These are phyloP conservation scores for Globisporangium recalcitrans DNA, from an alignment of 352 stramenopile genomes.

Conservation along the genomic window DNA sequence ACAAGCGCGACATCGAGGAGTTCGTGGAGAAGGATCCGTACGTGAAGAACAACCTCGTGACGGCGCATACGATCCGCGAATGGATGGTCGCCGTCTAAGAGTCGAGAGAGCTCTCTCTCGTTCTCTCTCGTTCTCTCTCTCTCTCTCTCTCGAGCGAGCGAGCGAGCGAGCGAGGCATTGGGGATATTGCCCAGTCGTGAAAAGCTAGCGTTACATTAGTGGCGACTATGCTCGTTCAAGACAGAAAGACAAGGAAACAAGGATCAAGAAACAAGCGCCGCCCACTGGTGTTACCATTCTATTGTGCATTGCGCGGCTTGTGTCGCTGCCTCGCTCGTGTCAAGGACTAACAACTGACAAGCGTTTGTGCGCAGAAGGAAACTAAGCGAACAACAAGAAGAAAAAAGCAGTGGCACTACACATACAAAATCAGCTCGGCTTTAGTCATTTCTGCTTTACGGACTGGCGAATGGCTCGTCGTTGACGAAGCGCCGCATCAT, in stretches of 20 bases:
- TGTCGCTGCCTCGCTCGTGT: neutral
- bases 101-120: too few species aligned
- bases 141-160: neutral
- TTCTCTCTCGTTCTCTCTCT: too few species aligned
- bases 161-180: neutral
- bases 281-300: slow-evolving; percentile 7
- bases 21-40: slow-evolving; percentile 71
- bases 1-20: slow-evolving; percentile 53
- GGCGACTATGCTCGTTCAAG: neutral
- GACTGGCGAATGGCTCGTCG: slow-evolving; percentile 29
- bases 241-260: neutral
- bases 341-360: slow-evolving; percentile 1
- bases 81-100: slow-evolving; percentile 62
- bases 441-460: slow-evolving; percentile 1
- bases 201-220: too few species aligned
- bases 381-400: neutral
- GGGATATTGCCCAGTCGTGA: too few species aligned
- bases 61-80: slow-evolving; percentile 58
- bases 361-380: neutral
- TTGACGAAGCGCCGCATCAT: slow-evolving; percentile 81
- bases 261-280: neutral
- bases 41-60: slow-evolving; percentile 68
- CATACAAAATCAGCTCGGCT: neutral
- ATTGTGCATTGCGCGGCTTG: slow-evolving; percentile 1
- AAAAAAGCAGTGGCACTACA: neutral